Percentiles rank a stretch among this genome's conserved stretches.
phyloP scores from a whole-genome alignment of 2,329 filamentous ascomycete species.

The Cladosporium oxysporum region DNA sequence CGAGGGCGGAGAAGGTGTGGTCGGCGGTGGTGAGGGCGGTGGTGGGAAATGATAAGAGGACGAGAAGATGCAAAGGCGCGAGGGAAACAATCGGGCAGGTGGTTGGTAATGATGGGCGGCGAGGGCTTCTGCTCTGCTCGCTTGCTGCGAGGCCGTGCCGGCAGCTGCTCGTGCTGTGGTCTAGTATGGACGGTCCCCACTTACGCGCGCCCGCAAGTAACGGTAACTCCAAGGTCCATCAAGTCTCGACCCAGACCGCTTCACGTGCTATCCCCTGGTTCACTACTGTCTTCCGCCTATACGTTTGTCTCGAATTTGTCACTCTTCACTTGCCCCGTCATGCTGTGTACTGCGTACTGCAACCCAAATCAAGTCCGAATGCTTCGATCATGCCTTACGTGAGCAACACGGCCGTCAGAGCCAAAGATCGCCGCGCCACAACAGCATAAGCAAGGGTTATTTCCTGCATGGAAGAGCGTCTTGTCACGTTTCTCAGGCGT shows the following conservation, averaged over 20 bases:
- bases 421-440: not conserved
- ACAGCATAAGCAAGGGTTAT: slow-evolving; percentile 1
- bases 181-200: slow-evolving; percentile 1
- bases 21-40: not conserved
- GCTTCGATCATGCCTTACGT: not conserved
- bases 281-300: not conserved
- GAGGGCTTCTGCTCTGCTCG: not conserved
- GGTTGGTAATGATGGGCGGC: slow-evolving; percentile 9
- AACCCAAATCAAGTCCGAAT: not conserved
- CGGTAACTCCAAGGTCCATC: not conserved
- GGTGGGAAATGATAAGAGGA: not conserved
- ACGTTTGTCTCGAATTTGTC: not conserved
- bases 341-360: not conserved
- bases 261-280: not conserved
- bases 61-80: not conserved
- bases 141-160: not conserved
- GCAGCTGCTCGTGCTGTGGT: slow-evolving; percentile 1
- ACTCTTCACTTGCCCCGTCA: not conserved
- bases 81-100: slow-evolving; percentile 1
- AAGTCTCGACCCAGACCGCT: slow-evolving; percentile 3
- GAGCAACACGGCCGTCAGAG: not conserved
- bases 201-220: not conserved
- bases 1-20: not conserved
- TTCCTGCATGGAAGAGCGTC: not conserved
- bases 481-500: not conserved